Evolutionary conservation across 2,329 filamentous ascomycete genomes (phyloP), one percentile per base, ranked within the genome.

Genomic region (Nothophoma quercina): DNA sequence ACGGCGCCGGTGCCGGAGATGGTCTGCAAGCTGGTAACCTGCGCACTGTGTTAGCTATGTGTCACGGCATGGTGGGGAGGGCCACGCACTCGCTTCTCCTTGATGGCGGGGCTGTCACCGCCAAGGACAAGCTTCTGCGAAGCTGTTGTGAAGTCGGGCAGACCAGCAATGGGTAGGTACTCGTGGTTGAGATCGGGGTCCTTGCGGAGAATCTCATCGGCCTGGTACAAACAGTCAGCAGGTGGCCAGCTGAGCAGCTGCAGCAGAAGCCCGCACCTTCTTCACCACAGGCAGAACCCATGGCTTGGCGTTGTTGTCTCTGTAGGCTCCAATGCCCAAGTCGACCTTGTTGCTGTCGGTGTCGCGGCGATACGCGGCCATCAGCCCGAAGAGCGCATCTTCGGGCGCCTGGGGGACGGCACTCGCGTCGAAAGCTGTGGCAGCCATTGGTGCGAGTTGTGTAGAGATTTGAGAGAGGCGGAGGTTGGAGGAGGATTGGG

Each of bases 1-100:
- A 96, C 88, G 58, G 95, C 95, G 66, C 95, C 95, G 58, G 95
- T 99, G 68, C 95, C 95, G 51, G 95, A 99, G 79, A 99, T 96
- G 71, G 93, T 96, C 79, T 99, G 95, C 47, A 97, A 76, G 30
- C 91, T 91, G 60, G 87, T 82, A 58, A 87, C 82, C 82, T 85
- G 64, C 64, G 46, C 49, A 38, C 13, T 34, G 30, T 62, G 63
- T 70, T 46, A 71, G 69, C 55, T 4, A 60, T 53, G 59, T 46
- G 64, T 65, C 62, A 67, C 61, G 54, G 33, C 45, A 40, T 58
- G 36, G 55, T 46, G 54, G 58, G 42, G 56, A 43, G 42, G 39
- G 19, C 42, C 45, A 51, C 79, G 53, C 75, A 86, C 85, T 59
- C 95, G 89, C 77, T 93, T 91, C 72, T 98, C 91, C 63, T 83